Conservation (phyloP, 805 yeast species). For the Kockiozyma suomiensis region DNA sequence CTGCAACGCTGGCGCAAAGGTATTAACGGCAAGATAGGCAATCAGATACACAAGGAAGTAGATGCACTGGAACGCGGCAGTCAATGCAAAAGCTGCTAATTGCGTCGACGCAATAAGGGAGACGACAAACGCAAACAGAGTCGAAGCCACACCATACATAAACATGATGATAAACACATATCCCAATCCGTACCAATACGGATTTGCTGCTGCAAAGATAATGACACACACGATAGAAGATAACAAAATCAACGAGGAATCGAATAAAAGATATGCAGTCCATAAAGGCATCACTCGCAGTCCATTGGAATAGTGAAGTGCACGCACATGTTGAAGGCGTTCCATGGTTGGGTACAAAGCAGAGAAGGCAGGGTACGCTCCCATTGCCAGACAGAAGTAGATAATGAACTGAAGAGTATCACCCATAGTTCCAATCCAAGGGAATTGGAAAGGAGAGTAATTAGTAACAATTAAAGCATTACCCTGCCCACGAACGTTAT, state of each 20-base stretch:
- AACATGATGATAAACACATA: constrained; percentile 41
- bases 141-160: constrained; percentile 41
- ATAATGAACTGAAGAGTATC: constrained; percentile 43
- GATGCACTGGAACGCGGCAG: constrained; percentile 42
- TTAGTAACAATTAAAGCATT: constrained; percentile 37
- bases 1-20: constrained; percentile 40
- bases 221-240: constrained; percentile 38
- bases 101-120: constrained; percentile 42
- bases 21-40: constrained; percentile 39
- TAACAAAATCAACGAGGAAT: constrained; percentile 36
- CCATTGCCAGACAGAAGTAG: constrained; percentile 43
- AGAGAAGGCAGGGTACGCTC: constrained; percentile 44
- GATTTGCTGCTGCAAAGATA: constrained; percentile 37
- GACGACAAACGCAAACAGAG: constrained; percentile 38
- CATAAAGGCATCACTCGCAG: constrained; percentile 42
- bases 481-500: constrained; percentile 41
- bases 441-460: constrained; percentile 42
- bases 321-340: constrained; percentile 42
- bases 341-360: constrained; percentile 44
- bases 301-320: constrained; percentile 47
- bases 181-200: constrained; percentile 39
- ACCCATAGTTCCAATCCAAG: constrained; percentile 42
- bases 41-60: constrained; percentile 42
- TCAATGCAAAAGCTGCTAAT: constrained; percentile 46
- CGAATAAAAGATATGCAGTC: constrained; percentile 41